Conservation (phyloP, 1,284 basidiomycete species). For the Puccinia hordei region DNA sequence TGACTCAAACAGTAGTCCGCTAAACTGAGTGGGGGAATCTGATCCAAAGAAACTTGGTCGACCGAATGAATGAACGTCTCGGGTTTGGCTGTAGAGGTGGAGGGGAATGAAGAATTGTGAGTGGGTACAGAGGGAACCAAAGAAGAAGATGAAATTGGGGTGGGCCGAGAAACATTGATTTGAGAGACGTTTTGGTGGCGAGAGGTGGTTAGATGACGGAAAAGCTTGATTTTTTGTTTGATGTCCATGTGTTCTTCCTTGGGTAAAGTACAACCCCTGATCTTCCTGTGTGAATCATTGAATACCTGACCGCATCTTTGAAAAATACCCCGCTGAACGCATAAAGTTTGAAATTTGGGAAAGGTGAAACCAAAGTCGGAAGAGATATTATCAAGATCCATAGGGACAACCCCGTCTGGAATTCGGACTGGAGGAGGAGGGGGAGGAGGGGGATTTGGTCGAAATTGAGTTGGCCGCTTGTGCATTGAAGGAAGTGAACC, state of each 20-base stretch:
- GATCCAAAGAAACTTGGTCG: background rate
- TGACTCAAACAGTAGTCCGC: background rate
- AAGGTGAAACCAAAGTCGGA: background rate
- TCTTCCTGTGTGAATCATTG: background rate
- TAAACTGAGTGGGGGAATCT: background rate
- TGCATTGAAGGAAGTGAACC: background rate
- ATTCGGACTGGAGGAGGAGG: background rate
- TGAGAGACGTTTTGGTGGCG: no score
- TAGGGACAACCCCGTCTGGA: background rate
- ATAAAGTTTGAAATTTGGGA: background rate
- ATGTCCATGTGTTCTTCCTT: background rate
- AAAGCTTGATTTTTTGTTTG: background rate
- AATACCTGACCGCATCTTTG: background rate
- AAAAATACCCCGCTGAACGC: background rate
- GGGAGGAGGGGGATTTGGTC: background rate
- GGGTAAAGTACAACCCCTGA: background rate
- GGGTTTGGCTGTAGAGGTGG: no score
- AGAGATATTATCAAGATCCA: slow-evolving; percentile 1
- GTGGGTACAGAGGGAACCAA: no score
- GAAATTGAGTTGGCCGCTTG: background rate
- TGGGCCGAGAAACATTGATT: no score
- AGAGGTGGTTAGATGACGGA: background rate
- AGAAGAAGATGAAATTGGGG: no score
- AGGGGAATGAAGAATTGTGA: background rate
- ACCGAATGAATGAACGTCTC: no score